These are phyloP conservation scores for Earliella scabrosa DNA, from an alignment of 1,284 basidiomycete genomes.

Conservation along the genomic window DNA sequence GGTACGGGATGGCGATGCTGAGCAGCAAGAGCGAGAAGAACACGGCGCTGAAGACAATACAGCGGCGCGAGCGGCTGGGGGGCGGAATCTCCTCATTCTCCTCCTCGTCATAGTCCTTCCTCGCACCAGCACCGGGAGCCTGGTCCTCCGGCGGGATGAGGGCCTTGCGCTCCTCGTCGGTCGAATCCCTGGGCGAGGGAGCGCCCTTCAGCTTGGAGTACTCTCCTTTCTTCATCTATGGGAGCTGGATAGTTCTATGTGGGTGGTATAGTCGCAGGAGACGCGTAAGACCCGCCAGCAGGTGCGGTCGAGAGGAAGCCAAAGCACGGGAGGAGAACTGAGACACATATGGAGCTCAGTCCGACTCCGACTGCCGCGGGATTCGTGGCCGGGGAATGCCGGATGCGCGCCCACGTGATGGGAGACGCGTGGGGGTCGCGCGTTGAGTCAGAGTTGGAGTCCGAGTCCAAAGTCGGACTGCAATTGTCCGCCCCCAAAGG, in stretches of 20 bases:
- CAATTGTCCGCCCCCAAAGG: background rate
- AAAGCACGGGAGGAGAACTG: too few relatives aligned
- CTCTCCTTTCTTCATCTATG: conserved; percentile 7
- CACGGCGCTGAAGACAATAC: conserved; percentile 43
- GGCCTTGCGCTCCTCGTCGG: conserved; percentile 44
- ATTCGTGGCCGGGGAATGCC: too few relatives aligned
- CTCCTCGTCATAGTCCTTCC: conserved; percentile 26
- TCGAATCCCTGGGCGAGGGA: conserved; percentile 7
- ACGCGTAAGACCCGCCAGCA: too few relatives aligned
- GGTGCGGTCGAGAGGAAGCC: too few relatives aligned
- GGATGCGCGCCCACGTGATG: too few relatives aligned
- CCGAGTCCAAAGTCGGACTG: background rate
- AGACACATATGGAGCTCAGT: too few relatives aligned
- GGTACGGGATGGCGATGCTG: conserved; percentile 15
- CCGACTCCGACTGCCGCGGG: too few relatives aligned
- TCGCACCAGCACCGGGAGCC: conserved; percentile 14
- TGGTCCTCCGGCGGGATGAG: conserved; percentile 40
- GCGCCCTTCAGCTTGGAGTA: conserved; percentile 11
- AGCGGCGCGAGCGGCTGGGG: conserved; percentile 42
- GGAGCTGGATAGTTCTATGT: too few relatives aligned
- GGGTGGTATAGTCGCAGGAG: too few relatives aligned
- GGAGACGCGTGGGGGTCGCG: background rate
- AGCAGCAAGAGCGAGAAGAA: conserved; percentile 44
- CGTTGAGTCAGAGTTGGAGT: background rate
- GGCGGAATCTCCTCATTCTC: conserved; percentile 36